Conservation (phyloP, 495 filamentous ascomycete genomes). For the Podospora conica region DNA sequence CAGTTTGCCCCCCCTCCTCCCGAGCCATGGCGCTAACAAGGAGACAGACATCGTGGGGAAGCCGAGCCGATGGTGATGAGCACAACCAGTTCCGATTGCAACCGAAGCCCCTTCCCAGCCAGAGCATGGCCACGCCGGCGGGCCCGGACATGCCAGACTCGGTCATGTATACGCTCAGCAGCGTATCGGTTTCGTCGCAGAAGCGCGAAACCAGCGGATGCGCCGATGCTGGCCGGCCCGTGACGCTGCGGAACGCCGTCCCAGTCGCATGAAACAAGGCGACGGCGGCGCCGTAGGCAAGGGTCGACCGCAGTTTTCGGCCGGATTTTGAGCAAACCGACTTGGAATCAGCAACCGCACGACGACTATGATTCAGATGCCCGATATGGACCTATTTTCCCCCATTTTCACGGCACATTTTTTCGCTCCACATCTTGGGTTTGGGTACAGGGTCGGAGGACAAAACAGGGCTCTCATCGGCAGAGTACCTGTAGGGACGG, state of each 20-base stretch:
- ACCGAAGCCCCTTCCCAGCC: conserved; percentile 41
- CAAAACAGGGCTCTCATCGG: conserved; percentile 22
- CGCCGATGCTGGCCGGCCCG: background rate
- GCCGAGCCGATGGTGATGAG: conserved; percentile 58
- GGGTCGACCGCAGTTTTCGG: background rate
- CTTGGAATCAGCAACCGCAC: conserved; percentile 1
- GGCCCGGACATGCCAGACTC: conserved; percentile 25
- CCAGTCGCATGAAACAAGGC: background rate
- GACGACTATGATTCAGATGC: conserved; percentile 21
- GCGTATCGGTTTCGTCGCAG: conserved; percentile 7
- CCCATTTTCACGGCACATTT: background rate
- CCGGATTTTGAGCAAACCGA: background rate
- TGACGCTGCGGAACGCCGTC: conserved; percentile 5
- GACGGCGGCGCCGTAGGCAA: background rate
- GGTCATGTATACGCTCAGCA: conserved; percentile 7
- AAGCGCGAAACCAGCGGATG: conserved; percentile 17
- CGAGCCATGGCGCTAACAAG: conserved; percentile 16
- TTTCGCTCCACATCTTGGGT: conserved; percentile 12
- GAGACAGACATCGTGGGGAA: conserved; percentile 61
- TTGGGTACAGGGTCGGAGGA: conserved; percentile 15
- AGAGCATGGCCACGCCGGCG: conserved; percentile 42
- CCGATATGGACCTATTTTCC: conserved; percentile 17
- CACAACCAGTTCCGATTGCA: conserved; percentile 54
- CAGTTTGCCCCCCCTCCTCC: background rate
- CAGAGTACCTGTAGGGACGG: conserved; percentile 1